Base-by-base conservation (phyloP, 441 rosid genomes). In the Gossypium aridum region DNA sequence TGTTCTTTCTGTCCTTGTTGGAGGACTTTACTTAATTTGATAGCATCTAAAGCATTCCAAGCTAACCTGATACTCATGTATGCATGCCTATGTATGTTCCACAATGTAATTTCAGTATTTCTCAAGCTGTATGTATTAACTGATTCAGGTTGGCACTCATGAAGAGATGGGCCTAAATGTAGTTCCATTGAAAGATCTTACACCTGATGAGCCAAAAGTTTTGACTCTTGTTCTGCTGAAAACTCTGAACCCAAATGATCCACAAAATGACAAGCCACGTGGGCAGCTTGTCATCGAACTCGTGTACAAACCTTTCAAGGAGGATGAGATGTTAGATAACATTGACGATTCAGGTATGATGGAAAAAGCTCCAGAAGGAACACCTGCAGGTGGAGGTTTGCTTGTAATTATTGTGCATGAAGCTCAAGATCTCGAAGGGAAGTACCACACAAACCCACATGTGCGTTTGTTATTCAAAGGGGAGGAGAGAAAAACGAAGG, bases 361-460 rank as follows among this genome's bases (percentile, higher is more conserved):
- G 4, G 85, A 89, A 79, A 86, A 86, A 75, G 91, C 92, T 63
- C 95, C 95, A 31, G 89, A 86, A 49, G 91, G 91, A 60, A 86
- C 91, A 25, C 95, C 92, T 23, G 76, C 83, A 59, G 80, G 84
- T 63, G 96, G 93, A 13, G 93, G 92, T 23, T 80, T 89, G 70
- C 91, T 89, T 77, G 90, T 87, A 10, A 82, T 89, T 60, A 81
- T 84, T 59, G 74, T 90, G 28, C 95, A 91, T 20, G 93, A 91
- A 84, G 93, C 87, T 78, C 87, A 85, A 73, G 90, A 87, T 72
- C 57, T 91, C 7, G 95, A 89, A 87, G 91, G 92, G 31, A 90
- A 89, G 77, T 80, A 89, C 77, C 95, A 90, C 72, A 90, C 91
- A 2, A 90, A 88, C 45, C 95, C 91, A 68, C 81, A 17, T 28